Conservation (phyloP, 768 basidiomycete genomes). For the Boletus eberwhitei region DNA sequence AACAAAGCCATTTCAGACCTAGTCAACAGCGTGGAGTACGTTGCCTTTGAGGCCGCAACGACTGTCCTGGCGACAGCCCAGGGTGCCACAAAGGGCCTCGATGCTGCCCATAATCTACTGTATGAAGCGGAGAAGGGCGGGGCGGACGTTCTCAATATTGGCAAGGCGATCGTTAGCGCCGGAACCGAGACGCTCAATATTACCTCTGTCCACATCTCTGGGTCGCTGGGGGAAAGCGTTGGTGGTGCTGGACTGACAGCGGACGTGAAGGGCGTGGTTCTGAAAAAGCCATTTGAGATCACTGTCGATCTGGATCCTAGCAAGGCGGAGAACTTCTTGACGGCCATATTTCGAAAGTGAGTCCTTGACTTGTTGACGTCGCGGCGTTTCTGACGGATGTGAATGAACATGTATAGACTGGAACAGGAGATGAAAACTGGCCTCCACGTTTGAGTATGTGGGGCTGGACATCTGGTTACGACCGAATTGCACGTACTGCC, state of each 20-base stretch:
- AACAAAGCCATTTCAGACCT: neutral
- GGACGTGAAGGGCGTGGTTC: neutral
- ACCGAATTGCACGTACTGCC: neutral
- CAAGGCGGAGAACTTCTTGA: neutral
- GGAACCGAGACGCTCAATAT: neutral
- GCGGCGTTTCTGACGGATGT: neutral
- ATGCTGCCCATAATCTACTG: neutral
- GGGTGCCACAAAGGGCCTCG: neutral
- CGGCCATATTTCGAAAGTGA: neutral
- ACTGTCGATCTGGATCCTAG: neutral
- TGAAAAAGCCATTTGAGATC: neutral
- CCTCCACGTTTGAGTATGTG: neutral
- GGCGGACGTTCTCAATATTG: neutral
- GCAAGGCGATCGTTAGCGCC: neutral
- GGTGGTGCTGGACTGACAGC: neutral
- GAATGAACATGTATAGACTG: neutral
- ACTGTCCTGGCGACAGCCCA: neutral
- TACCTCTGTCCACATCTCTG: slow-evolving; percentile 5
- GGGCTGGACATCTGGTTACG: neutral
- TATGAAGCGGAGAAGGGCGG: neutral
- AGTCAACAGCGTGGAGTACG: neutral
- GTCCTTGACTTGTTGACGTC: neutral
- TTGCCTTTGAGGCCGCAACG: neutral
- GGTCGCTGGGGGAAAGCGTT: slow-evolving; percentile 1
- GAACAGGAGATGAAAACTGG: neutral